These are phyloP conservation scores for Willaertia magna DNA, from an alignment of 208 protist genomes.

Conservation along the genomic window DNA sequence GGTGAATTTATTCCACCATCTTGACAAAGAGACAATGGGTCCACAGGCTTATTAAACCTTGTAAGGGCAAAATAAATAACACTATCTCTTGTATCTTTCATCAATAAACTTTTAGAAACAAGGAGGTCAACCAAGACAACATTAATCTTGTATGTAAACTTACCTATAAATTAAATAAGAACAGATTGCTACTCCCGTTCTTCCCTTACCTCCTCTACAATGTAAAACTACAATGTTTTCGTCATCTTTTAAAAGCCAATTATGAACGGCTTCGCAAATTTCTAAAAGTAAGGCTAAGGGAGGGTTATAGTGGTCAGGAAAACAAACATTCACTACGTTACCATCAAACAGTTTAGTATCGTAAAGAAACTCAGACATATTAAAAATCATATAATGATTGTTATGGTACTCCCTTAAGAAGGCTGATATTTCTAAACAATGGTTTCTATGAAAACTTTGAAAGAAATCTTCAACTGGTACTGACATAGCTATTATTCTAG, in stretches of 20 bases:
- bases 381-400: constrained; percentile 8
- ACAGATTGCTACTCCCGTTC: constrained; percentile 18
- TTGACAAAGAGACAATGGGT: background rate
- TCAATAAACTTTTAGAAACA: background rate
- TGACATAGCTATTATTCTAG: constrained; percentile 15
- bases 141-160: background rate
- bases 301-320: constrained; percentile 21
- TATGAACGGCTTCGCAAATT: background rate
- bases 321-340: background rate
- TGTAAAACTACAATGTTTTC: constrained; percentile 21
- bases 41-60: background rate
- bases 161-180: constrained; percentile 15
- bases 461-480: constrained; percentile 5
- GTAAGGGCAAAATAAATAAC: background rate
- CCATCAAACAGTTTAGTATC: background rate
- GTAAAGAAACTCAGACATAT: background rate
- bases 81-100: background rate
- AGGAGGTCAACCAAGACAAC: background rate
- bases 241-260: constrained; percentile 3
- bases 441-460: background rate
- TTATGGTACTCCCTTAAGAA: constrained; percentile 5
- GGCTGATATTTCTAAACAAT: background rate
- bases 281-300: background rate
- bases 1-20: background rate
- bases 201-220: constrained; percentile 22